Base-by-base conservation (phyloP, 164 flowering plant genomes). In the Santalum album region DNA sequence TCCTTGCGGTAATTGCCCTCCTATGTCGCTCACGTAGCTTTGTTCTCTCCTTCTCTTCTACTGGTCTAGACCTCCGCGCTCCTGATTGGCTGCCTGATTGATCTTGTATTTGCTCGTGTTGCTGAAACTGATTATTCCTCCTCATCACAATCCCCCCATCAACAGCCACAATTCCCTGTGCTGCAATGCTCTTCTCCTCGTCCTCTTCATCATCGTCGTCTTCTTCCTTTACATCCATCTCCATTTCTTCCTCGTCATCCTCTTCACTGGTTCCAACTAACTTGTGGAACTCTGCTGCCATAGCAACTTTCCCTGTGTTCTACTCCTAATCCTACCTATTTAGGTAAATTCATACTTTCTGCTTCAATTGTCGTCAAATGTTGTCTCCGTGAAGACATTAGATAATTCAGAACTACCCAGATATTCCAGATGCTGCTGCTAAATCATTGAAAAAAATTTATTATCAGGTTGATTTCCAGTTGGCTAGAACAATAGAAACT, bases 21-120 rank as follows among this genome's bases (percentile, higher is more conserved):
- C 98, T 66, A 12, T 87, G 91, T 38, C 99, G 65, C 64, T 92
- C 99, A 51, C 99, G 68, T 25, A 92, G 67, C 72, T 92, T 92
- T 9, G 99, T 92, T 61, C 96, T 74, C 70, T 92, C 99, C 70
- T 87, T 92, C 67, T 92, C 99, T 60, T 92, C 99, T 19, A 79
- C 53, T 1, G 99, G 96, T 56, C 99, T 74, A 55, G 80, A 70
- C 78, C 96, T 72, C 53, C 91, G 60, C n/a, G 70, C 79, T 22
- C 85, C 84, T 23, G 62, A 71, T 46, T 69, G 76, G 53, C 56
- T 49, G 40, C 74, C 39, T 53, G 65, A 66, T 65, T 69, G 79
- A 36, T 76, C 85, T 64, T 75, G 81, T 48, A 56, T 44, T 43
- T 54, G 75, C n/a, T 69, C 73, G 19, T 72, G 75, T 48, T 74